A percentile compares a stretch with the other conserved stretches of the same genome.
These are phyloP conservation scores for Talaromyces ruber DNA, from an alignment of 495 filamentous ascomycete genomes.

Conservation along the genomic window DNA sequence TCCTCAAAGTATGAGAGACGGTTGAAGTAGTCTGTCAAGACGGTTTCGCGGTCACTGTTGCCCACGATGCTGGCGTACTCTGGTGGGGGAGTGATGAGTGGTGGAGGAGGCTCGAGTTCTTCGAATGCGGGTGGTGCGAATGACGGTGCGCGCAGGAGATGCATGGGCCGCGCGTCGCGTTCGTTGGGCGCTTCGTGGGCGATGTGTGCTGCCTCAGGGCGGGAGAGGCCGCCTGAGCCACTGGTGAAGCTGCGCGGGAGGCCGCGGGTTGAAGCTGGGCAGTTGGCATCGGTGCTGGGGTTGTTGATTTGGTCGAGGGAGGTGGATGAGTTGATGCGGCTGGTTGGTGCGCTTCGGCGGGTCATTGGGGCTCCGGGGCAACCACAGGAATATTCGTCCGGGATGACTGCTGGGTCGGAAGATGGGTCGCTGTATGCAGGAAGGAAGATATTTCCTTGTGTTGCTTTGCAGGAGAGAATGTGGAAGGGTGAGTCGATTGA, in stretches of 20 bases:
- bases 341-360: slow-evolving; percentile 29
- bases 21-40: slow-evolving; percentile 83
- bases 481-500: slow-evolving; percentile 98
- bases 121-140: slow-evolving; percentile 90
- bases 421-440: slow-evolving; percentile 72
- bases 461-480: slow-evolving; percentile 88
- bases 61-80: slow-evolving; percentile 82
- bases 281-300: slow-evolving; percentile 6
- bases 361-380: slow-evolving; percentile 58
- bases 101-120: slow-evolving; percentile 77
- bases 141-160: slow-evolving; percentile 78
- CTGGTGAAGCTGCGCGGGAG: slow-evolving; percentile 38
- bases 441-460: slow-evolving; percentile 80
- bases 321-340: slow-evolving; percentile 30
- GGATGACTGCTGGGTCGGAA: slow-evolving; percentile 31
- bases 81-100: slow-evolving; percentile 76
- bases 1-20: slow-evolving; percentile 53
- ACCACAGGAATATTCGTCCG: slow-evolving; percentile 58
- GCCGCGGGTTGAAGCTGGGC: neutral
- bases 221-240: slow-evolving; percentile 35
- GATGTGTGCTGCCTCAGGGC: slow-evolving; percentile 40
- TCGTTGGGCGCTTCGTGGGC: slow-evolving; percentile 27
- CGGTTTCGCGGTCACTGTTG: slow-evolving; percentile 63
- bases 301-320: slow-evolving; percentile 12
- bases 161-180: slow-evolving; percentile 58